A percentile compares a stretch with the other conserved stretches of the same genome.
phyloP scores from a whole-genome alignment of 148 eudicot genomes.

The Rhododendron molle region DNA sequence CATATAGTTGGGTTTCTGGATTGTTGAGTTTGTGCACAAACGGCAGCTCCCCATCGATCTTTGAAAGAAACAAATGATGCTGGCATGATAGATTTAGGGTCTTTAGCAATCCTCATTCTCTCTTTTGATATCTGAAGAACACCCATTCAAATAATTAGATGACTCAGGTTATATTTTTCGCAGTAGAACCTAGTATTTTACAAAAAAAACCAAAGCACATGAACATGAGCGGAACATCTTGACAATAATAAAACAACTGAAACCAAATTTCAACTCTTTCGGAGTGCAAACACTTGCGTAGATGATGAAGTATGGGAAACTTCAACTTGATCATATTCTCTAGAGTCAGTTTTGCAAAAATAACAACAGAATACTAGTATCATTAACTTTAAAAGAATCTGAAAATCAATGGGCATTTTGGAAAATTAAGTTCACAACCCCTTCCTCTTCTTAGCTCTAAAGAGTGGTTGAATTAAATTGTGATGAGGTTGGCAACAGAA shows the following conservation, averaged over 20 bases:
- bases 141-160: slow-evolving; percentile 2
- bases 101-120: slow-evolving; percentile 28
- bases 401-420: not conserved
- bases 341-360: not conserved
- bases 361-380: not conserved
- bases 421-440: not conserved
- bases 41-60: slow-evolving; percentile 60
- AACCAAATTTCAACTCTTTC: not conserved
- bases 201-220: not conserved
- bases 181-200: not conserved
- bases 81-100: slow-evolving; percentile 37
- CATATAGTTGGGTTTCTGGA: slow-evolving; percentile 53
- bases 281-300: not conserved
- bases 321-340: not conserved
- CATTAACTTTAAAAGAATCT: not conserved
- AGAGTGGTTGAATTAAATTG: not conserved
- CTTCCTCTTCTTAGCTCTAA: not conserved
- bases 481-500: not conserved
- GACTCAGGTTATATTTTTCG: not conserved
- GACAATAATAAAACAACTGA: not conserved
- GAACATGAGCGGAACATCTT: not conserved
- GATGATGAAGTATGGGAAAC: not conserved
- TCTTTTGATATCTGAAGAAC: slow-evolving; percentile 39
- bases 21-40: slow-evolving; percentile 64
- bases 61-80: slow-evolving; percentile 61